Evolutionary conservation across 2,329 filamentous ascomycete genomes (phyloP).

Genomic region (Aspergillus transmontanensis): DNA sequence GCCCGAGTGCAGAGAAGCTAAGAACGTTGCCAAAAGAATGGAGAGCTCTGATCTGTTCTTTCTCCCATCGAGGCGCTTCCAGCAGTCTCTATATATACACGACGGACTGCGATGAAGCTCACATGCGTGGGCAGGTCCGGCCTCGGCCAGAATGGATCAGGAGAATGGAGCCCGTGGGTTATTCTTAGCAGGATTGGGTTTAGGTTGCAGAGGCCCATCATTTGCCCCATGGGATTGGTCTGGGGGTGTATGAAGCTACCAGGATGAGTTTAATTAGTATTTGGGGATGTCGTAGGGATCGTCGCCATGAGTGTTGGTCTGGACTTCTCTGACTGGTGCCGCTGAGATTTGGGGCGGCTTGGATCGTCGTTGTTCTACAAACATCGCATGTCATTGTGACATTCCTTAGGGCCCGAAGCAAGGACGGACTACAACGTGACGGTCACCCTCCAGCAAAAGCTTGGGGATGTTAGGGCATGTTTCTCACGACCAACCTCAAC

Average conservation of each 20-base stretch:
- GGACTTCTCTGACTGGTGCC: slow-evolving; percentile 7
- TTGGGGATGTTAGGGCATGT: not conserved
- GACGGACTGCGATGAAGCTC: slow-evolving; percentile 9
- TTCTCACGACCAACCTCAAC: not conserved
- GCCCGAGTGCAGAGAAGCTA: slow-evolving; percentile 18
- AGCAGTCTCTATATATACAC: slow-evolving; percentile 17
- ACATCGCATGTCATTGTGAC: slow-evolving; percentile 4
- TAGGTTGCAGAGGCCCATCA: not conserved
- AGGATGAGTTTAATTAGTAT: slow-evolving; percentile 11
- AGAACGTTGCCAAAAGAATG: slow-evolving; percentile 17
- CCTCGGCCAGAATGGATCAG: slow-evolving; percentile 12
- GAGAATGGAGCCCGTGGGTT: slow-evolving; percentile 8
- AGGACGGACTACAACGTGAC: too few species aligned
- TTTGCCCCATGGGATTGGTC: slow-evolving; percentile 6
- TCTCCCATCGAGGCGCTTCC: slow-evolving; percentile 1
- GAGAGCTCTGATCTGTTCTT: slow-evolving; percentile 17
- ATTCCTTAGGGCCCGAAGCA: not conserved
- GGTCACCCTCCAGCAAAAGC: not conserved
- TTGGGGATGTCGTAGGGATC: slow-evolving; percentile 8
- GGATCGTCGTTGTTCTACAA: not conserved
- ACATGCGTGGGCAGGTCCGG: slow-evolving; percentile 12
- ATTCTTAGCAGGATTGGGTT: slow-evolving; percentile 13
- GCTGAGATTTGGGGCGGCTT: not conserved
- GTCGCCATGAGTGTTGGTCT: slow-evolving; percentile 15
- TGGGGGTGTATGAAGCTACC: slow-evolving; percentile 2